A percentile compares a stretch with the other conserved stretches of the same genome.
phyloP scores from a whole-genome alignment of 805 yeast genomes.

The Candida nonsorbophila region DNA sequence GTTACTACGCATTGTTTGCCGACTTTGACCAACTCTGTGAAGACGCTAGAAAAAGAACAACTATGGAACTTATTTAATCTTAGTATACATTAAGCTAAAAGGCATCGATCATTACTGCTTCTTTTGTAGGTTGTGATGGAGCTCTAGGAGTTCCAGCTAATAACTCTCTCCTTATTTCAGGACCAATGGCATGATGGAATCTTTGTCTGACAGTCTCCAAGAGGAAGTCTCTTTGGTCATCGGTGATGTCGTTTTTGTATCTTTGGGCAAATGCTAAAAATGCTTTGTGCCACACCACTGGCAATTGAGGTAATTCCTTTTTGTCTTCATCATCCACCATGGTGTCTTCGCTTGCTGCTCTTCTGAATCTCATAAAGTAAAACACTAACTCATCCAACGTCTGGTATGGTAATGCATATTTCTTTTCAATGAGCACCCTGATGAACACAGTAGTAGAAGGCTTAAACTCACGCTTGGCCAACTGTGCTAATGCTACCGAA shows the following conservation, averaged over 20 bases:
- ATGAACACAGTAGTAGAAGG: slow-evolving; percentile 91
- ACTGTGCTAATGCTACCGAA: slow-evolving; percentile 86
- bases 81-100: slow-evolving; percentile 11
- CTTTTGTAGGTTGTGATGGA: slow-evolving; percentile 19
- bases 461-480: slow-evolving; percentile 71
- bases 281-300: slow-evolving; percentile 97
- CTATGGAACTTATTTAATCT: slow-evolving; percentile 6
- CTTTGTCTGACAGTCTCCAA: slow-evolving; percentile 88
- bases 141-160: slow-evolving; percentile 77
- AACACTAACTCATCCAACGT: slow-evolving; percentile 91
- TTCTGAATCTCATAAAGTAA: slow-evolving; percentile 88
- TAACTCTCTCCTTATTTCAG: slow-evolving; percentile 90
- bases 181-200: slow-evolving; percentile 83
- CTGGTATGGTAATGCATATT: slow-evolving; percentile 95
- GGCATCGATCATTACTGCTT: slow-evolving; percentile 36
- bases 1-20: slow-evolving; percentile 27
- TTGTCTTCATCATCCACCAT: slow-evolving; percentile 31
- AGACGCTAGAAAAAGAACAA: slow-evolving; percentile 33
- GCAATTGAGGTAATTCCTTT: slow-evolving; percentile 55
- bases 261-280: slow-evolving; percentile 92
- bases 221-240: slow-evolving; percentile 92
- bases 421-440: slow-evolving; percentile 84
- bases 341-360: slow-evolving; percentile 42
- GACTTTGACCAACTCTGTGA: slow-evolving; percentile 32
- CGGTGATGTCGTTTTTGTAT: slow-evolving; percentile 96